Evolutionary conservation across 345 rosid species (phyloP).

Genomic region (Salix koriyanagi): DNA sequence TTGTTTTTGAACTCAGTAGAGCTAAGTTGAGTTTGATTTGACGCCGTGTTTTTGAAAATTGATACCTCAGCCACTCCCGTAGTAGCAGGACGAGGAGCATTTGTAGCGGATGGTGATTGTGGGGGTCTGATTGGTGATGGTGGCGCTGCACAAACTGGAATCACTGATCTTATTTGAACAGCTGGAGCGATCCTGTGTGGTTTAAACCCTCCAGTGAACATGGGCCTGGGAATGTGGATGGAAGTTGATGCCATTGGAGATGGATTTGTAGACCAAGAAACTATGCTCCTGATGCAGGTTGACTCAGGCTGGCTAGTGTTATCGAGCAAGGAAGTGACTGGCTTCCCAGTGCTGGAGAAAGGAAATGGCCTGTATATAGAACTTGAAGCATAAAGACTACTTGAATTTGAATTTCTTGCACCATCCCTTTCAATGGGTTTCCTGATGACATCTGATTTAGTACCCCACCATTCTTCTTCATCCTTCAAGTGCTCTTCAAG

Average conservation of each 20-base stretch:
- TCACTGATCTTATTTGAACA: conserved; percentile 69
- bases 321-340: conserved; percentile 2
- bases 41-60: conserved; percentile 8
- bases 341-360: background rate
- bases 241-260: conserved; percentile 6
- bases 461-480: conserved; percentile 36
- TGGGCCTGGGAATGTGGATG: conserved; percentile 9
- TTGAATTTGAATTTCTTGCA: conserved; percentile 12
- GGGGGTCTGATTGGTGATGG: conserved; percentile 27
- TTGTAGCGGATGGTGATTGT: conserved; percentile 11
- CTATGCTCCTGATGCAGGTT: conserved; percentile 8
- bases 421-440: conserved; percentile 25
- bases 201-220: conserved; percentile 30
- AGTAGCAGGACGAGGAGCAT: conserved; percentile 6
- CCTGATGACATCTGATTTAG: conserved; percentile 17
- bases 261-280: conserved; percentile 24
- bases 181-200: conserved; percentile 51
- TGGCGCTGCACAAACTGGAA: conserved; percentile 73
- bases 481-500: conserved; percentile 21
- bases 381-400: conserved; percentile 16
- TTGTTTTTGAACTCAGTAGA: conserved; percentile 31
- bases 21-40: conserved; percentile 21
- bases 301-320: conserved; percentile 7
- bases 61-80: conserved; percentile 20
- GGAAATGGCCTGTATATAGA: conserved; percentile 16